phyloP scores from a whole-genome alignment of 2,329 filamentous ascomycete species.

The Aspergillus sp. region DNA sequence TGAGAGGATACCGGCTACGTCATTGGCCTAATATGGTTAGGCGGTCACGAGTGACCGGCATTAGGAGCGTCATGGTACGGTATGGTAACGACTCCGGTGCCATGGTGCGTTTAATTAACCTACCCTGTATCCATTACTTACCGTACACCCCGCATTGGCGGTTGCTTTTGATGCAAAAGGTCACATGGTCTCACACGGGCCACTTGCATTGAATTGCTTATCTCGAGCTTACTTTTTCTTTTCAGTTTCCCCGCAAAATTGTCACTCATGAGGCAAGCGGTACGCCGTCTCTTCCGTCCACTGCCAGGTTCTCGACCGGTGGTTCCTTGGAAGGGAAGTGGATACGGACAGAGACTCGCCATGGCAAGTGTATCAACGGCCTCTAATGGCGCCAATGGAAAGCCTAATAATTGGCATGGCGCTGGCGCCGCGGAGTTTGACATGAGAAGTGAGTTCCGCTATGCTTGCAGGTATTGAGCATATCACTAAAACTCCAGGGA shows the following conservation, averaged over 20 bases:
- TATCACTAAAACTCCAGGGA: constrained; percentile 1
- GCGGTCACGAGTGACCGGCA: not conserved
- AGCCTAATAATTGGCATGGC: constrained; percentile 30
- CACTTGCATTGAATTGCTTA: too few species aligned
- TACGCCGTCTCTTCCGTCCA: constrained; percentile 7
- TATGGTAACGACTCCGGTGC: not conserved
- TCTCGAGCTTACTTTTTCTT: not conserved
- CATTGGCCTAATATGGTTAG: constrained; percentile 3
- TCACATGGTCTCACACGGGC: not conserved
- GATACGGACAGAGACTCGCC: constrained; percentile 7
- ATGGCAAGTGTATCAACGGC: constrained; percentile 17
- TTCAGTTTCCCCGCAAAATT: not conserved
- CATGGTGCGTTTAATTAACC: not conserved
- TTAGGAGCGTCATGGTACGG: not conserved
- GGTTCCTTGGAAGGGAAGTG: constrained; percentile 5
- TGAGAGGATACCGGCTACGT: constrained; percentile 10
- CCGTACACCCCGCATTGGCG: not conserved
- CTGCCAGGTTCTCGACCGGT: constrained; percentile 2
- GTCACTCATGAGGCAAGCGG: constrained; percentile 8
- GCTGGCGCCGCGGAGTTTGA: constrained; percentile 52
- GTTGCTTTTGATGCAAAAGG: not conserved
- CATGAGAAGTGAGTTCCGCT: constrained; percentile 41
- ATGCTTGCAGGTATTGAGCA: not conserved
- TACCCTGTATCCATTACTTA: not conserved
- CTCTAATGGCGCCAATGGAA: constrained; percentile 11